These are phyloP conservation scores for Liquidambar formosana DNA, from an alignment of 164 flowering plant genomes.

Conservation along the genomic window DNA sequence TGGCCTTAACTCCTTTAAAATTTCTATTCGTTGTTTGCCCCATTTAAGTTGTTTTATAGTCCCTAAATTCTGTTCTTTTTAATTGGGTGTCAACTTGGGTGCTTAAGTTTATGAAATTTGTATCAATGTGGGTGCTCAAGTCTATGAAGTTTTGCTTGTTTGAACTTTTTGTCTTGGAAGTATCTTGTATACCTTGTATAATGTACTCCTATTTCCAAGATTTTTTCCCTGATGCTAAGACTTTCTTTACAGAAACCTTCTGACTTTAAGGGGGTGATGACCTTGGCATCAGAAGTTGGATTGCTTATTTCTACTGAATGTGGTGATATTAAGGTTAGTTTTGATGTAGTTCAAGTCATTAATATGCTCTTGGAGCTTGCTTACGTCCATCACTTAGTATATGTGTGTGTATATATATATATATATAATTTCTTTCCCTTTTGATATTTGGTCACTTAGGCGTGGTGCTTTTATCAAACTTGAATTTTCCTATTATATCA, in stretches of 20 bases:
- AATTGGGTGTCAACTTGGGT: too few species aligned
- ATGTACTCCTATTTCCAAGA: neutral
- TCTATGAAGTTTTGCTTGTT: neutral
- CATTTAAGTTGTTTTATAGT: neutral
- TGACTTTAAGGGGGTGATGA: constrained; percentile 49
- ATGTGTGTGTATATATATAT: too few species aligned
- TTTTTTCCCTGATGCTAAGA: neutral
- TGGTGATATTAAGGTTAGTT: constrained; percentile 44
- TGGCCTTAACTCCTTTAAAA: neutral
- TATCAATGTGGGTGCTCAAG: neutral
- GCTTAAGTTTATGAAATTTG: too few species aligned
- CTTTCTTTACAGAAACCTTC: constrained; percentile 49
- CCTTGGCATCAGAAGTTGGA: constrained; percentile 42
- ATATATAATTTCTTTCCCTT: too few species aligned
- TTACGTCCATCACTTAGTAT: too few species aligned
- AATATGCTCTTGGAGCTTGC: neutral
- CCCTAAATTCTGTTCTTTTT: neutral
- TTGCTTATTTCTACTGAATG: constrained; percentile 29
- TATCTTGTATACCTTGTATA: neutral
- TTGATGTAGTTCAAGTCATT: neutral
- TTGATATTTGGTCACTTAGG: too few species aligned
- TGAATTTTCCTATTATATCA: too few species aligned
- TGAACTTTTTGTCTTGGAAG: neutral
- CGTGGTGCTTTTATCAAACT: too few species aligned
- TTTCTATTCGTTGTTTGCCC: neutral